phyloP scores from a whole-genome alignment of 176 grass and related monocot genomes.

The Phoenix dactylifera region DNA sequence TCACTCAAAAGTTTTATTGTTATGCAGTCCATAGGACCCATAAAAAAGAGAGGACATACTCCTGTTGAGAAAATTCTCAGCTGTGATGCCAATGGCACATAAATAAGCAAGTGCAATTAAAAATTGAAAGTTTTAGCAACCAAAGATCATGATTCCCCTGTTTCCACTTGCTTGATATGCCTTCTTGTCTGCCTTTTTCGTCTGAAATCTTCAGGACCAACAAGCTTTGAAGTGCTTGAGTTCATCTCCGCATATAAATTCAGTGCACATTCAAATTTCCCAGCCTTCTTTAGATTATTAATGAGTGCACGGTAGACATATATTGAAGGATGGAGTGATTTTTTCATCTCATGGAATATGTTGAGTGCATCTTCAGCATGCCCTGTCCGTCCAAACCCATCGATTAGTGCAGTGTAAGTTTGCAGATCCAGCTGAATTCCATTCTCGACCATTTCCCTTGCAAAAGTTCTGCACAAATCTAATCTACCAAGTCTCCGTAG shows the following conservation, averaged over 20 bases:
- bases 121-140: too few relatives aligned
- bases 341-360: conserved; percentile 66
- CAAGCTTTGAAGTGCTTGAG: conserved; percentile 33
- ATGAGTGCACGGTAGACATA: conserved; percentile 79
- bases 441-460: conserved; percentile 50
- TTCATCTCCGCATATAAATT: conserved; percentile 65
- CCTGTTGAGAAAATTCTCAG: too few relatives aligned
- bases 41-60: too few relatives aligned
- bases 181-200: conserved; percentile 28
- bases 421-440: conserved; percentile 64
- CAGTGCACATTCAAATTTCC: conserved; percentile 44
- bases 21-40: too few relatives aligned
- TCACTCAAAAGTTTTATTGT: too few relatives aligned
- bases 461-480: conserved; percentile 44
- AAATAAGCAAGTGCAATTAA: too few relatives aligned
- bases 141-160: conserved; percentile 2
- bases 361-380: conserved; percentile 46
- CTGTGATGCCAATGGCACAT: too few relatives aligned
- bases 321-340: conserved; percentile 40
- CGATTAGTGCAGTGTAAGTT: conserved; percentile 61
- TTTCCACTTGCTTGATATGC: conserved; percentile 15
- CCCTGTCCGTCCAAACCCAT: conserved; percentile 61
- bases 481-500: conserved; percentile 55
- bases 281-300: conserved; percentile 46
- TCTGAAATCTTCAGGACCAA: conserved; percentile 60